Evolutionary conservation across 164 flowering plant genomes (phyloP).

Genomic region (Sextonia rubra): DNA sequence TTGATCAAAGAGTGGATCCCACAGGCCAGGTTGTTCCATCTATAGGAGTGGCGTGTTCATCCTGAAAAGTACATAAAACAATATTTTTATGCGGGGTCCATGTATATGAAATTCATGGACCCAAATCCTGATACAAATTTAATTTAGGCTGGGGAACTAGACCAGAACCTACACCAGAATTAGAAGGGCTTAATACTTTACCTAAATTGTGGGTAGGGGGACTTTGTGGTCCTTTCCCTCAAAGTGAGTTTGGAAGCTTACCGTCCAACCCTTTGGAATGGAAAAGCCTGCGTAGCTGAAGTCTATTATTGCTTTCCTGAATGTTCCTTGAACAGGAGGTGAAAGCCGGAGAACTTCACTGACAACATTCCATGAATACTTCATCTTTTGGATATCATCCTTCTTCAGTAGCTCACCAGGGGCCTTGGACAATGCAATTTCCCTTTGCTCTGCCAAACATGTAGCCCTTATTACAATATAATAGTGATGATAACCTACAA

Average conservation of each 20-base stretch:
- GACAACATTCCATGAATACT: slow-evolving; percentile 7
- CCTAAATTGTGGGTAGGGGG: no score
- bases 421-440: neutral
- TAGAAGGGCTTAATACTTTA: no score
- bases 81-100: no score
- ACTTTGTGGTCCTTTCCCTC: neutral
- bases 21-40: neutral
- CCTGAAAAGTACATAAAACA: no score
- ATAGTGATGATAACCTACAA: no score
- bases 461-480: no score
- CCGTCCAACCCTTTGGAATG: slow-evolving; percentile 7
- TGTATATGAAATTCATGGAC: no score
- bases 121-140: no score
- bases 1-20: no score
- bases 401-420: slow-evolving; percentile 1
- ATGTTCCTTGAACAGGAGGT: slow-evolving; percentile 1
- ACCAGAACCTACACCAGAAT: no score
- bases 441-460: slow-evolving; percentile 8
- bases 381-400: slow-evolving; percentile 2
- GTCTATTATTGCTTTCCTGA: neutral
- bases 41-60: neutral
- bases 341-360: slow-evolving; percentile 3
- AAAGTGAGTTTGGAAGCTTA: neutral
- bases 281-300: slow-evolving; percentile 5
- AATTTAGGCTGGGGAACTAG: no score